Evolutionary conservation across 306 rosid genomes (phyloP).

Genomic region (Argentina anserina): DNA sequence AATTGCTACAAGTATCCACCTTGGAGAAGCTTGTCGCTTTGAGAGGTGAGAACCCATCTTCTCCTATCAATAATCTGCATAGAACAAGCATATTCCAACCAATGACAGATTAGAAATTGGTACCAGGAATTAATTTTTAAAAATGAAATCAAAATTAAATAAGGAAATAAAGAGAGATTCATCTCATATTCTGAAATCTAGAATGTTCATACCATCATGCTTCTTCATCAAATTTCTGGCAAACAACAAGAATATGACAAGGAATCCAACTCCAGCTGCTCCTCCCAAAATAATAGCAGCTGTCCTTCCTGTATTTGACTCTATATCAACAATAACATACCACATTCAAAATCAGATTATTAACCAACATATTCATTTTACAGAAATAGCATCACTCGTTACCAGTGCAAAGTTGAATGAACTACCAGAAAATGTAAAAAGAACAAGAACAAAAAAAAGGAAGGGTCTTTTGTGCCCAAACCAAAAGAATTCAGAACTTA

Average conservation of each 20-base stretch:
- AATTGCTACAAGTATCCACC: slow-evolving; percentile 39
- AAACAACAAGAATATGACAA: slow-evolving; percentile 75
- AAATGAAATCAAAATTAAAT: background rate
- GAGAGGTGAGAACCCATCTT: slow-evolving; percentile 20
- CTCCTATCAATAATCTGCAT: slow-evolving; percentile 68
- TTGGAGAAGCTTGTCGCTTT: slow-evolving; percentile 35
- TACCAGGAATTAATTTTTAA: background rate
- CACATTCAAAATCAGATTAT: slow-evolving; percentile 11
- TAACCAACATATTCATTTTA: background rate
- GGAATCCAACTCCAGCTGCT: slow-evolving; percentile 72
- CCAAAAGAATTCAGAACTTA: background rate
- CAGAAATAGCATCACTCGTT: background rate
- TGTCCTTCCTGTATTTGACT: slow-evolving; percentile 72
- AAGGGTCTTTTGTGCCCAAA: background rate
- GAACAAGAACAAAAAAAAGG: background rate
- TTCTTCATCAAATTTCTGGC: slow-evolving; percentile 73
- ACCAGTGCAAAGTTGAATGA: background rate
- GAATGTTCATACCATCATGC: slow-evolving; percentile 64
- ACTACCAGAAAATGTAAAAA: background rate
- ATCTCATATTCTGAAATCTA: slow-evolving; percentile 15
- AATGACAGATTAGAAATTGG: slow-evolving; percentile 25
- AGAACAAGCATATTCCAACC: slow-evolving; percentile 27
- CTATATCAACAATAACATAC: slow-evolving; percentile 26
- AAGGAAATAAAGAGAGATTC: background rate
- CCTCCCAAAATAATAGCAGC: slow-evolving; percentile 90